Conservation (phyloP, 208 protist genomes). For the Herpetomonas muscarum region DNA sequence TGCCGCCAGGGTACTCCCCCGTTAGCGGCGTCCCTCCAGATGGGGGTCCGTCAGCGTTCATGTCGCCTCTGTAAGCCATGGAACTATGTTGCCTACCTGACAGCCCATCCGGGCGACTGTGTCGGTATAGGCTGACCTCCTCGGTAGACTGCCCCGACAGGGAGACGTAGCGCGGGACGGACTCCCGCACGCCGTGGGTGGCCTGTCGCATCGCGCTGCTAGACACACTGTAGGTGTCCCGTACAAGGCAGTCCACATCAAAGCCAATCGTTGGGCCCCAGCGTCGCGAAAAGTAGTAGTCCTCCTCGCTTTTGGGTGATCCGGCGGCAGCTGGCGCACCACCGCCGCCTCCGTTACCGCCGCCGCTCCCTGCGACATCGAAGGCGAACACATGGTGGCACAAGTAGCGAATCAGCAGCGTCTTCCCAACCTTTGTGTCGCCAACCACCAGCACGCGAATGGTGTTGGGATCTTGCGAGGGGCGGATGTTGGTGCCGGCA, state of each 20-base stretch:
- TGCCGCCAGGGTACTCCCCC: too few species aligned
- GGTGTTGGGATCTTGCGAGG: conserved; percentile 1
- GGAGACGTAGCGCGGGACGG: too few species aligned
- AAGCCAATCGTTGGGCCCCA: conserved; percentile 62
- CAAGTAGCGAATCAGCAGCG: conserved; percentile 65
- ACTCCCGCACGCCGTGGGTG: too few species aligned
- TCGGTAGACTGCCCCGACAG: too few species aligned
- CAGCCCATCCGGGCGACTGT: too few species aligned
- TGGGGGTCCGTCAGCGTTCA: too few species aligned
- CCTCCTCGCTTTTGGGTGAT: conserved; percentile 10
- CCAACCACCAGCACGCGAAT: conserved; percentile 74
- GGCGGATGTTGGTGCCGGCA: too few species aligned
- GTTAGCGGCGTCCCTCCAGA: too few species aligned
- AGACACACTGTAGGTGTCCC: conserved; percentile 14
- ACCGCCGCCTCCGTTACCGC: not conserved
- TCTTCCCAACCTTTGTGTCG: conserved; percentile 75
- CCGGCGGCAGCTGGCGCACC: not conserved
- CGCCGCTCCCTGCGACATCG: conserved; percentile 1
- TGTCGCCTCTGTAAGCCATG: too few species aligned
- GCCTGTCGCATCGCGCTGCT: not conserved
- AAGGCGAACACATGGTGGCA: conserved; percentile 40
- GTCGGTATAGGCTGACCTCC: too few species aligned
- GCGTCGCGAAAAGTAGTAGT: conserved; percentile 16
- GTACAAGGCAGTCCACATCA: conserved; percentile 40
- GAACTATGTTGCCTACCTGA: too few species aligned